Conservation (phyloP, 2,329 filamentous ascomycete genomes). For the Penicillium decumbens region DNA sequence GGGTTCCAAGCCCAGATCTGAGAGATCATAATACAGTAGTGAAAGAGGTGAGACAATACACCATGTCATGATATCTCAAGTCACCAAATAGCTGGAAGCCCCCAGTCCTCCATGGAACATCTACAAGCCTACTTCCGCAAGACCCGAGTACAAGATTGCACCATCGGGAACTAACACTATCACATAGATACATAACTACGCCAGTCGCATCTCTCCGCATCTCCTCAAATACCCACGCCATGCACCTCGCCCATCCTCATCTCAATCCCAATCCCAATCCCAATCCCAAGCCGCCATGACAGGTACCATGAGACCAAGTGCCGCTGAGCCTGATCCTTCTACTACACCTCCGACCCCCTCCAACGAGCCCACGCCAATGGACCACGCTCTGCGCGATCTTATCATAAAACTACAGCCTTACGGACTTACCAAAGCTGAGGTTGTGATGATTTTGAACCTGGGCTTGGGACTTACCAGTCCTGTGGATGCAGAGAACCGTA, state of each 20-base stretch:
- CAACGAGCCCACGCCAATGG: slow-evolving; percentile 31
- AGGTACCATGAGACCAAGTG: slow-evolving; percentile 14
- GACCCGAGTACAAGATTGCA: not conserved
- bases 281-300: slow-evolving; percentile 22
- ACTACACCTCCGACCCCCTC: slow-evolving; percentile 10
- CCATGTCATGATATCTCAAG: no score
- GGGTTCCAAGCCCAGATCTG: slow-evolving; percentile 41
- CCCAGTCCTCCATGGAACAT: not conserved
- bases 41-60: slow-evolving; percentile 37
- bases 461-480: slow-evolving; percentile 34
- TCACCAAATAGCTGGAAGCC: not conserved
- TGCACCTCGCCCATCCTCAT: slow-evolving; percentile 21
- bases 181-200: slow-evolving; percentile 42
- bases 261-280: slow-evolving; percentile 12
- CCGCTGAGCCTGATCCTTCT: slow-evolving; percentile 3
- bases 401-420: slow-evolving; percentile 38
- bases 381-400: slow-evolving; percentile 36
- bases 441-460: slow-evolving; percentile 45
- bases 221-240: slow-evolving; percentile 37
- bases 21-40: slow-evolving; percentile 45
- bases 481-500: slow-evolving; percentile 2
- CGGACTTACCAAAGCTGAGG: slow-evolving; percentile 45
- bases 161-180: not conserved
- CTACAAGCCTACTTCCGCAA: not conserved
- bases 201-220: slow-evolving; percentile 38